phyloP scores from a whole-genome alignment of 768 basidiomycete species.

The Collybiopsis confluens region DNA sequence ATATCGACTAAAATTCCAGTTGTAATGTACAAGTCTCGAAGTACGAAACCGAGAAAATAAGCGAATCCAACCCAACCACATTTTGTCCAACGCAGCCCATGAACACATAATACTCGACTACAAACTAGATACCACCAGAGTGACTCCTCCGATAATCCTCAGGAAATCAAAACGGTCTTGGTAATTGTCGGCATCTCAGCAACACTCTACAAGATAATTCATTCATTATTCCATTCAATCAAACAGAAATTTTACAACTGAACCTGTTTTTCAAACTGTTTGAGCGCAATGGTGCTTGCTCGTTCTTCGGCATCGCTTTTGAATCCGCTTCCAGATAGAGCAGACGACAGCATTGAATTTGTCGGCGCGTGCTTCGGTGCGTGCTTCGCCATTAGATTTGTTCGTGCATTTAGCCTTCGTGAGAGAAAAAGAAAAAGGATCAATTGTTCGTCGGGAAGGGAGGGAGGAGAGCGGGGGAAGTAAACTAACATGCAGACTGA shows the following conservation, averaged over 20 bases:
- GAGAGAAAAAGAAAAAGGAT: not conserved
- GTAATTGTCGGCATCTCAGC: conserved; percentile 4
- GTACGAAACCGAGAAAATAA: no score
- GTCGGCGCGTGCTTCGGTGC: no score
- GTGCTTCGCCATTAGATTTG: not conserved
- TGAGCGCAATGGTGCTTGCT: not conserved
- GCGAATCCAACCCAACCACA: no score
- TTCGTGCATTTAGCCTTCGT: conserved; percentile 5
- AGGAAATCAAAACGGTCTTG: not conserved
- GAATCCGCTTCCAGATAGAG: not conserved
- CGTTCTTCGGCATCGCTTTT: not conserved
- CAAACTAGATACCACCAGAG: no score
- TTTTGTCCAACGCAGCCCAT: no score
- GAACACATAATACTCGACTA: no score
- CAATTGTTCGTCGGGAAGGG: no score
- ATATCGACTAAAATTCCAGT: no score
- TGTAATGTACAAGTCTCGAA: no score
- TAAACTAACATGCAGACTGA: conserved; percentile 2
- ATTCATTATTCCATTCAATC: not conserved
- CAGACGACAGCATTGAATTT: no score
- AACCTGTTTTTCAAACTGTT: not conserved
- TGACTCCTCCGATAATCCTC: no score
- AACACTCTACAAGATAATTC: no score
- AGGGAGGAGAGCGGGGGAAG: not conserved
- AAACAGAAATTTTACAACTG: not conserved